Evolutionary conservation across 2,329 filamentous ascomycete species (phyloP).

Genomic region (Verticillium nubilum): DNA sequence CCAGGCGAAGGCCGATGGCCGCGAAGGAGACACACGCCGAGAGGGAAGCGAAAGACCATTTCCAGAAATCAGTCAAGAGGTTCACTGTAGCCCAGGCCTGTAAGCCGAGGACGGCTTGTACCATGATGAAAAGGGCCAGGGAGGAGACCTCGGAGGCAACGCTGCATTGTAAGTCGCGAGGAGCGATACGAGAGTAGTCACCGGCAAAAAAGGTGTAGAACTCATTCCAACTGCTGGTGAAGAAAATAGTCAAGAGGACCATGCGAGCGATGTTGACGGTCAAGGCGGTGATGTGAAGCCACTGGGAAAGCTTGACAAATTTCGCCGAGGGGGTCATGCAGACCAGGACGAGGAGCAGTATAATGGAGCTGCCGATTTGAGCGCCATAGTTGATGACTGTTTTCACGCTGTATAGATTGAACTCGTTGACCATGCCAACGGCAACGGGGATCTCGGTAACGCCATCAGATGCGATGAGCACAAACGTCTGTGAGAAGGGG

Average conservation of each 20-base stretch:
- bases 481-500: constrained; percentile 28
- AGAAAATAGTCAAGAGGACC: constrained; percentile 52
- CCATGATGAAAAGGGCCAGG: constrained; percentile 36
- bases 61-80: constrained; percentile 36
- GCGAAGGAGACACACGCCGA: constrained; percentile 27
- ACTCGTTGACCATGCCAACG: constrained; percentile 24
- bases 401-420: constrained; percentile 25
- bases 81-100: constrained; percentile 49
- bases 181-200: constrained; percentile 47
- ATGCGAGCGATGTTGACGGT: constrained; percentile 55
- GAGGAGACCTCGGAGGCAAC: constrained; percentile 35
- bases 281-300: constrained; percentile 60
- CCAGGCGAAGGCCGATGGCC: constrained; percentile 24
- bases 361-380: constrained; percentile 63
- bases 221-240: constrained; percentile 53
- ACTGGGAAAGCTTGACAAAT: constrained; percentile 56
- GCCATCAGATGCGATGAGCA: constrained; percentile 26
- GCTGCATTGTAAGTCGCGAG: constrained; percentile 26
- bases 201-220: constrained; percentile 54
- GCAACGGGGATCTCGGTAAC: constrained; percentile 23
- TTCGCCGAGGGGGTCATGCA: constrained; percentile 62
- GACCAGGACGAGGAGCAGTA: constrained; percentile 61
- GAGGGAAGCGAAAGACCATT: constrained; percentile 19
- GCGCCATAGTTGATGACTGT: constrained; percentile 59
- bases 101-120: constrained; percentile 41